Evolutionary conservation across 495 filamentous ascomycete genomes (phyloP).

Genomic region (Lindgomyces ingoldianus): DNA sequence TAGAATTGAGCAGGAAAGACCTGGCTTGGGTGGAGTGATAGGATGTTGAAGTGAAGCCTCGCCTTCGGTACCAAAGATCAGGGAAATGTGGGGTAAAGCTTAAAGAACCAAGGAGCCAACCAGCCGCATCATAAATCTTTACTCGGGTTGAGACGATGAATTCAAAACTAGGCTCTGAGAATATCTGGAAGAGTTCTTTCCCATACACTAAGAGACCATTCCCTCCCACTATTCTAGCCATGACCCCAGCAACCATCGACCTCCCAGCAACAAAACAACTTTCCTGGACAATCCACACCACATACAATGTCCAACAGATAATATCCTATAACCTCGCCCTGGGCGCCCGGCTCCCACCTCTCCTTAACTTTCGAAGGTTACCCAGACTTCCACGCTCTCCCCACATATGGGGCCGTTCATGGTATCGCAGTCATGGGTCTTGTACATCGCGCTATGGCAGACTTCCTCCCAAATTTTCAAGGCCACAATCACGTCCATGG

Average conservation of each 20-base stretch:
- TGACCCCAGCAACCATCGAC: conserved; percentile 16
- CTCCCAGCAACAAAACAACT: conserved; percentile 10
- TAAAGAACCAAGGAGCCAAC: not conserved
- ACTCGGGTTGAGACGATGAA: not conserved
- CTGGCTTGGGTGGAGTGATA: not conserved
- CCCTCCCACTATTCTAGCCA: not conserved
- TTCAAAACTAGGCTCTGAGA: not conserved
- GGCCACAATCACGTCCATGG: conserved; percentile 26
- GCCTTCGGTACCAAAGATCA: not conserved
- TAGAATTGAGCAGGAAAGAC: not conserved
- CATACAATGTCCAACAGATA: conserved; percentile 19
- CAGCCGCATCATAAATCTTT: not conserved
- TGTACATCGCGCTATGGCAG: conserved; percentile 6
- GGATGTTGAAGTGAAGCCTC: not conserved
- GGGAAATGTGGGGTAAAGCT: not conserved
- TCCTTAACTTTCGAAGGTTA: conserved; percentile 20
- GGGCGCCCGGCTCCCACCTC: conserved; percentile 18
- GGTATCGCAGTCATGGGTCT: not conserved
- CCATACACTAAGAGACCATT: not conserved
- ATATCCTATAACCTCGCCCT: conserved; percentile 31
- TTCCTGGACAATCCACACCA: conserved; percentile 4
- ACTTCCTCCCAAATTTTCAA: conserved; percentile 28
- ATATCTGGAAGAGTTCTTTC: not conserved
- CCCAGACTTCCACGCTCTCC: conserved; percentile 28
- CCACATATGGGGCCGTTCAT: conserved; percentile 20